phyloP scores from a whole-genome alignment of 148 eudicot genomes.

The Limonium bicolor region DNA sequence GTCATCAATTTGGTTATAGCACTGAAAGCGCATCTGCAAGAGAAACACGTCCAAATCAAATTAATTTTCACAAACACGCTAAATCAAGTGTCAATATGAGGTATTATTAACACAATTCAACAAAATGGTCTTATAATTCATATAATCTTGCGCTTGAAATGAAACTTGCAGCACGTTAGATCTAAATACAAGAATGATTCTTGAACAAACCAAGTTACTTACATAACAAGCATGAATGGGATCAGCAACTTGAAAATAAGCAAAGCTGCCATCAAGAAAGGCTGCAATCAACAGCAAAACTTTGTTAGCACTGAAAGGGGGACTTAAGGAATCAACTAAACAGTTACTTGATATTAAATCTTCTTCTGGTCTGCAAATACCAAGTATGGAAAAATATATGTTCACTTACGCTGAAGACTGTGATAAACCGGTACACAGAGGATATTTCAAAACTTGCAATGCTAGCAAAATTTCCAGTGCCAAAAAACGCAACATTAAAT shows the following conservation, averaged over 20 bases:
- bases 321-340: neutral
- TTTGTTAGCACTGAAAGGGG: constrained; percentile 10
- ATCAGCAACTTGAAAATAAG: constrained; percentile 81
- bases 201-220: too few species aligned
- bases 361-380: constrained; percentile 3
- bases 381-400: neutral
- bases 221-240: constrained; percentile 96
- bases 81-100: too few species aligned
- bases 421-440: constrained; percentile 93
- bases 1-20: constrained; percentile 61
- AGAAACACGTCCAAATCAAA: neutral
- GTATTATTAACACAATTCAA: too few species aligned
- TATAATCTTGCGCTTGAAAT: neutral
- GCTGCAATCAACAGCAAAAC: constrained; percentile 43
- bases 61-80: neutral
- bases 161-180: too few species aligned
- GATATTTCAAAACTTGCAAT: constrained; percentile 98
- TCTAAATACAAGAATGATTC: too few species aligned
- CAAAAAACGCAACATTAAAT: constrained; percentile 90
- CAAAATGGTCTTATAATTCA: too few species aligned
- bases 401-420: constrained; percentile 86
- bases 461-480: constrained; percentile 96
- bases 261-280: constrained; percentile 91
- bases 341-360: neutral
- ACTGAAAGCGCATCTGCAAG: constrained; percentile 85